Conservation (phyloP, 495 filamentous ascomycete genomes). For the Neurospora hispaniola region DNA sequence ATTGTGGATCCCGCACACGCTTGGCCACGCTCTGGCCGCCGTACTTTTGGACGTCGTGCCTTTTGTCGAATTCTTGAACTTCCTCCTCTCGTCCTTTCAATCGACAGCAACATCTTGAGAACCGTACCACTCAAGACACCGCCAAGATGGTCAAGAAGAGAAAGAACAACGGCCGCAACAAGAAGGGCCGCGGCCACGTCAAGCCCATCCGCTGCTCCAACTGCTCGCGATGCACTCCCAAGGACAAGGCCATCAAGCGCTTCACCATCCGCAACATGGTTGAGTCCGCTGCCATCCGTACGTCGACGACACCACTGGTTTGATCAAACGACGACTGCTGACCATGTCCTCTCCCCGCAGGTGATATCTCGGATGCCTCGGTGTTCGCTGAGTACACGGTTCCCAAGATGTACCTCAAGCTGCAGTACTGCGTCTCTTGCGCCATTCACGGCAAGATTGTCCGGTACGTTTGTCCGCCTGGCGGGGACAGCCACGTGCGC, state of each 20-base stretch:
- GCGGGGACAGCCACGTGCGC: conserved; percentile 25
- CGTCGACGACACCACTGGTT: conserved; percentile 30
- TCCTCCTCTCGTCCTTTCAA: conserved; percentile 10
- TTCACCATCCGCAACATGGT: conserved; percentile 99
- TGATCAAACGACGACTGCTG: neutral
- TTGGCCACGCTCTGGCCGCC: conserved; percentile 6
- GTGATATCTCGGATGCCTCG: conserved; percentile 99
- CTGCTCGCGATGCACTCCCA: conserved; percentile 98
- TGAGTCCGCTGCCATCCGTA: conserved; percentile 98
- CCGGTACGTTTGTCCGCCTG: conserved; percentile 61
- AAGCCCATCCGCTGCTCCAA: conserved; percentile 99
- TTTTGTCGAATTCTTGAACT: conserved; percentile 20
- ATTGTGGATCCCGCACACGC: conserved; percentile 5
- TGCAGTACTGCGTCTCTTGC: conserved; percentile 99
- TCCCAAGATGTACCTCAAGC: conserved; percentile 99
- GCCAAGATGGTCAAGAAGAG: conserved; percentile 99
- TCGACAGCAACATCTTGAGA: conserved; percentile 23
- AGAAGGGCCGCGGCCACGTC: conserved; percentile 97
- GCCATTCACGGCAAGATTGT: conserved; percentile 99
- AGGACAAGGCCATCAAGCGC: conserved; percentile 99
- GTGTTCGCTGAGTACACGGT: conserved; percentile 98
- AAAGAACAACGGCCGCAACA: conserved; percentile 98
- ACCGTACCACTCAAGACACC: conserved; percentile 39
- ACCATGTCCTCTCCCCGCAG: conserved; percentile 34
- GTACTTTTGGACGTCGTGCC: neutral